Evolutionary conservation across 176 grass and related monocot genomes (phyloP).

Genomic region (Hsuehochloa calcarea): DNA sequence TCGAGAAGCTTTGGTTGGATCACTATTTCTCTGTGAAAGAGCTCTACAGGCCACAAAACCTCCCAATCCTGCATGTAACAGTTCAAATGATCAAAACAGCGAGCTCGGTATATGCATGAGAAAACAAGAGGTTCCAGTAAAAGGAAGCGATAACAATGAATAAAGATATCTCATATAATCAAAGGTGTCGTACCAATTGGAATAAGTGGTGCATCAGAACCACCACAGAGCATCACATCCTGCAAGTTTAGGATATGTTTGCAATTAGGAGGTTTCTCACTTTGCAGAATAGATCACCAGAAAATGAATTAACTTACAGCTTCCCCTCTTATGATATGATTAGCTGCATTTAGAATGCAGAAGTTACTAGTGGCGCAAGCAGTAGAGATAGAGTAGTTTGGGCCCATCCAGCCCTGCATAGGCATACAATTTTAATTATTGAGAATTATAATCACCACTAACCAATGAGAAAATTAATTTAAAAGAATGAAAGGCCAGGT

Average conservation of each 20-base stretch:
- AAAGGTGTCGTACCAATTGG: slow-evolving; percentile 63
- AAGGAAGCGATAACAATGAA: slow-evolving; percentile 9
- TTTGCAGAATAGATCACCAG: neutral
- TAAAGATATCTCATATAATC: slow-evolving; percentile 10
- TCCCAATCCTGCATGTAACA: slow-evolving; percentile 70
- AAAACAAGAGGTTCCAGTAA: neutral
- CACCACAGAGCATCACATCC: slow-evolving; percentile 98
- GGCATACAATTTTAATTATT: slow-evolving; percentile 1
- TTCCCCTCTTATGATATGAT: slow-evolving; percentile 94
- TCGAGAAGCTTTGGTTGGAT: slow-evolving; percentile 91
- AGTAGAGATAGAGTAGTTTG: slow-evolving; percentile 96
- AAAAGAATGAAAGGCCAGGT: slow-evolving; percentile 23
- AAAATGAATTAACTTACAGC: slow-evolving; percentile 56
- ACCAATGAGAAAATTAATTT: neutral
- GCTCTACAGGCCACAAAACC: slow-evolving; percentile 98
- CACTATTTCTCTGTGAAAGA: slow-evolving; percentile 89
- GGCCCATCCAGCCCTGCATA: slow-evolving; percentile 94
- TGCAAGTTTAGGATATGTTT: slow-evolving; percentile 44
- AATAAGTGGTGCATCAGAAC: slow-evolving; percentile 91
- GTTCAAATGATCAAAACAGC: slow-evolving; percentile 5
- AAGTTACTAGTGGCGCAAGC: slow-evolving; percentile 99
- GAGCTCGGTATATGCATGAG: slow-evolving; percentile 9
- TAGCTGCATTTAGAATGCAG: slow-evolving; percentile 92
- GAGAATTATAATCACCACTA: slow-evolving; percentile 14
- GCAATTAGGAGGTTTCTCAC: neutral